These are phyloP conservation scores for Penicillium steckii DNA, from an alignment of 495 filamentous ascomycete species.

Conservation along the genomic window DNA sequence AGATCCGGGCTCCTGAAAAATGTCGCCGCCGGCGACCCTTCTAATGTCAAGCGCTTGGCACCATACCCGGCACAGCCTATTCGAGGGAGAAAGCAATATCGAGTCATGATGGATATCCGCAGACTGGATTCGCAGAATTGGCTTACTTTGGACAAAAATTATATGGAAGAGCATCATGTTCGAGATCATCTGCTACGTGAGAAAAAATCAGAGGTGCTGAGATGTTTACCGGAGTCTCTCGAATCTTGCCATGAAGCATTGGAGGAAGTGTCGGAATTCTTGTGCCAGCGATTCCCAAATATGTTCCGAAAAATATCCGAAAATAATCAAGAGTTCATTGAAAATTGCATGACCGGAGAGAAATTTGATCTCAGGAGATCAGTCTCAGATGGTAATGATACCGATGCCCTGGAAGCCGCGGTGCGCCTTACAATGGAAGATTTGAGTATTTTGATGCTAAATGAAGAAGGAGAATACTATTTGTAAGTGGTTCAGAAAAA, in stretches of 20 bases:
- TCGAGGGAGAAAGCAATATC: constrained; percentile 42
- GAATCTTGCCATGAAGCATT: constrained; percentile 52
- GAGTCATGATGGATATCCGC: constrained; percentile 55
- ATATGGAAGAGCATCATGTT: constrained; percentile 47
- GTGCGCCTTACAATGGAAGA: constrained; percentile 58
- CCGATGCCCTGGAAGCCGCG: constrained; percentile 54
- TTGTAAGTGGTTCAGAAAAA: constrained; percentile 35
- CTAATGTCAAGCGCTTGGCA: constrained; percentile 38
- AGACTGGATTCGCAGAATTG: constrained; percentile 51
- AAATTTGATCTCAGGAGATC: constrained; percentile 37
- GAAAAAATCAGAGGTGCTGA: constrained; percentile 43
- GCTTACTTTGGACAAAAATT: constrained; percentile 54
- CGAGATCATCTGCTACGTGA: constrained; percentile 41
- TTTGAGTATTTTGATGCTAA: constrained; percentile 53
- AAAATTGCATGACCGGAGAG: constrained; percentile 52
- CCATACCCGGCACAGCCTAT: constrained; percentile 48
- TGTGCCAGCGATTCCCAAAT: constrained; percentile 46
- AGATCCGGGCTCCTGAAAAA: constrained; percentile 4
- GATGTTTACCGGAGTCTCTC: constrained; percentile 49
- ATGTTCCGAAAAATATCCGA: constrained; percentile 40
- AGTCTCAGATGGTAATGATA: constrained; percentile 22
- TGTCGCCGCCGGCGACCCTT: constrained; percentile 8
- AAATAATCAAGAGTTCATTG: constrained; percentile 32
- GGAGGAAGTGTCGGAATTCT: constrained; percentile 49
- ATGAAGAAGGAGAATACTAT: constrained; percentile 47